Base-by-base conservation (phyloP, 1,284 basidiomycete species). In the Irpex sp. region DNA sequence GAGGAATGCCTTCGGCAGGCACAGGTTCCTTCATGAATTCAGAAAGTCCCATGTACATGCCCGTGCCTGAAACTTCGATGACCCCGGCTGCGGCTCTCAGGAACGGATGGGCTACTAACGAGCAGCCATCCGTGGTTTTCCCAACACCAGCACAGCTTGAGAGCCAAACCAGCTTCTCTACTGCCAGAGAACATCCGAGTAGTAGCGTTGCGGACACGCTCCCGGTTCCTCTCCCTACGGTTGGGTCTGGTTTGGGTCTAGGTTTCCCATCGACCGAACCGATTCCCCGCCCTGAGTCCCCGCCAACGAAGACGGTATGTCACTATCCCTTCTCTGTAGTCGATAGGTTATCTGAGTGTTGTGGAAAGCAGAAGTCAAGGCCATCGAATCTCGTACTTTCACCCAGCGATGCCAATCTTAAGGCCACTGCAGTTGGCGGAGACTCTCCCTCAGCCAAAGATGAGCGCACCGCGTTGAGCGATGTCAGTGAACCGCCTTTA, bases 401-500 rank as follows among this genome's bases (percentile, higher is more conserved):
- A 1, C 84, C 87, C 1, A 88, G 86, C 62, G 88, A 90, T 63
- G 76, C 81, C 26, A 81, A 82, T 1, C 72, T 89, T n/a, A 81
- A 79, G 47, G 72, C 72, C 3, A 78, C 73, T 3, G 76, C 72
- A 4, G 73, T 76, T 9, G 64, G 65, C n/a, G 71, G 71, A 26
- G 75, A 75, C 53, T 70, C 70, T 68, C 72, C 65, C 13, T 54
- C 65, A 26, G 79, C 72, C 11, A 65, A 64, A 7, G 84, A 85
- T 49, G 88, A 91, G 4, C 78, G 82, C 21, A 83, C 76, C 15
- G 84, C 81, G 51, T 74, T 88, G 72, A 92, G 89, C 70, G 90
- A 93, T 73, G 90, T 89, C 66, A 58, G 83, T 73, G 43, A 47
- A 21, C 13, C 1, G 31, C 53, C 59, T 33, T 17, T 15, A 17